Evolutionary conservation across 169 alveolate genomes (phyloP).

Genomic region (Plasmodium reichenowi): DNA sequence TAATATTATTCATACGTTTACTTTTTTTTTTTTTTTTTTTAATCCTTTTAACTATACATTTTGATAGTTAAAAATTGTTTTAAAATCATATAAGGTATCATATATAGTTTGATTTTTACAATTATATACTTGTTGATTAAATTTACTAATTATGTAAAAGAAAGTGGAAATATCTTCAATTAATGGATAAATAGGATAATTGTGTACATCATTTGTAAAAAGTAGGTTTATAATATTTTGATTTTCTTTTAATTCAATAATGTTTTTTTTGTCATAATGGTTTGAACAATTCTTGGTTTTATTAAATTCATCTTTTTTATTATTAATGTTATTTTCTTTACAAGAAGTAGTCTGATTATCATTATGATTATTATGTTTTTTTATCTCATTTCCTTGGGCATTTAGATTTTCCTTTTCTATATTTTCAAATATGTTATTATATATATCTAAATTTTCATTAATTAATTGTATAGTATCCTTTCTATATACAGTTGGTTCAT

Average conservation of each 20-base stretch:
- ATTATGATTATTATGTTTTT: not conserved
- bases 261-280: not conserved
- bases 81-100: conserved; percentile 43
- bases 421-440: conserved; percentile 45
- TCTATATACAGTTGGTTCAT: conserved; percentile 50
- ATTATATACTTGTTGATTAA: conserved; percentile 12
- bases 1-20: too few species aligned
- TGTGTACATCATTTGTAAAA: conserved; percentile 69
- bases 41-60: not conserved
- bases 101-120: conserved; percentile 30
- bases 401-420: not conserved
- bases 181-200: conserved; percentile 72
- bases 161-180: conserved; percentile 69
- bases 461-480: conserved; percentile 63
- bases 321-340: not conserved
- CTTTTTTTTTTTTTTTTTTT: not conserved
- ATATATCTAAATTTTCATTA: conserved; percentile 34
- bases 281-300: not conserved
- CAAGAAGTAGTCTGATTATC: not conserved
- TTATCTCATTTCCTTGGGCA: conserved; percentile 3
- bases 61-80: conserved; percentile 16
- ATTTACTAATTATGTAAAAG: conserved; percentile 60
- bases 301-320: not conserved
- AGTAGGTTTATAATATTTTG: conserved; percentile 45
- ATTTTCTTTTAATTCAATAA: conserved; percentile 9